Evolutionary conservation across 2,329 filamentous ascomycete genomes (phyloP).

Genomic region (Lecanicillium sp.): DNA sequence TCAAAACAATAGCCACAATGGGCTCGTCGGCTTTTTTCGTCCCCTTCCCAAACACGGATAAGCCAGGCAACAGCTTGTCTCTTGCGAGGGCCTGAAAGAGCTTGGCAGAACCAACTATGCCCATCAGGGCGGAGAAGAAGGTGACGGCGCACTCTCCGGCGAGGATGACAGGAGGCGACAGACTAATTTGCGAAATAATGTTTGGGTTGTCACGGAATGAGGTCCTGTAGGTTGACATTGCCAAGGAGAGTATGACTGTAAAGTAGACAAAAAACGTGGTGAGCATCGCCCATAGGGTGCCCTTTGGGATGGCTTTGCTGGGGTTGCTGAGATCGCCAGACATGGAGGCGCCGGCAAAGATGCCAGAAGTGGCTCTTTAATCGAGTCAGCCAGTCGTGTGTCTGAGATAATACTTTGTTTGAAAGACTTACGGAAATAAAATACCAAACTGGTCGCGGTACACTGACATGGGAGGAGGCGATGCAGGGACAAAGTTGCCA

Average conservation of each 20-base stretch:
- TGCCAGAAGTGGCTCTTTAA: slow-evolving; percentile 41
- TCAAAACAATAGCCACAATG: slow-evolving; percentile 65
- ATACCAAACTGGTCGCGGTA: slow-evolving; percentile 83
- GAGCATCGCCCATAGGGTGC: slow-evolving; percentile 70
- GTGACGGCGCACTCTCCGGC: slow-evolving; percentile 76
- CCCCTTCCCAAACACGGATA: slow-evolving; percentile 66
- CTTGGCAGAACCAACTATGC: slow-evolving; percentile 76
- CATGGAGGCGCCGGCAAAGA: slow-evolving; percentile 74
- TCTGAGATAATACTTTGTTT: slow-evolving; percentile 33
- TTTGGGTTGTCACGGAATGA: slow-evolving; percentile 71
- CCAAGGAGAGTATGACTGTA: slow-evolving; percentile 70
- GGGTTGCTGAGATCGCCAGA: slow-evolving; percentile 78
- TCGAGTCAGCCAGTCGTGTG: slow-evolving; percentile 24
- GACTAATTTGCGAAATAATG: slow-evolving; percentile 70
- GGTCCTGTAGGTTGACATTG: slow-evolving; percentile 62
- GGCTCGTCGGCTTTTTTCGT: slow-evolving; percentile 67
- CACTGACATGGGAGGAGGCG: slow-evolving; percentile 52
- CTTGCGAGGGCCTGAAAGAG: slow-evolving; percentile 74
- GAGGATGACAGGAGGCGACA: slow-evolving; percentile 66
- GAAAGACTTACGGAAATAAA: slow-evolving; percentile 56
- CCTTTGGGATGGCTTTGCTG: slow-evolving; percentile 74
- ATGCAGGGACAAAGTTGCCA: slow-evolving; percentile 63
- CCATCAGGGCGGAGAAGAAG: slow-evolving; percentile 82
- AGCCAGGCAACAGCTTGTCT: slow-evolving; percentile 69
- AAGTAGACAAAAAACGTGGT: slow-evolving; percentile 71